A percentile compares a stretch with the other conserved stretches of the same genome.
Conservation (phyloP, 306 rosid genomes). For the Clitoria ternatea region DNA sequence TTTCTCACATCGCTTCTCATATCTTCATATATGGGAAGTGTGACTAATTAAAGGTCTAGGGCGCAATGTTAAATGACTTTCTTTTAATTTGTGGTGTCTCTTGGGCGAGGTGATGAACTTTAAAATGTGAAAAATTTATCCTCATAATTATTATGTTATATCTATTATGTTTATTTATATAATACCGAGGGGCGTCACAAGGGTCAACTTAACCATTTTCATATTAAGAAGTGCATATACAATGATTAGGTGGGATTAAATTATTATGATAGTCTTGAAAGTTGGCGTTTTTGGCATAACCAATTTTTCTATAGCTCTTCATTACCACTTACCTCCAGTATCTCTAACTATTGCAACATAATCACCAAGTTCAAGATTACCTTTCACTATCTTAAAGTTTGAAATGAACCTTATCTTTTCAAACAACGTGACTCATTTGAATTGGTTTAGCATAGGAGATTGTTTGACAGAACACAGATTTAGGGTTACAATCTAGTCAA, state of each 20-base stretch:
- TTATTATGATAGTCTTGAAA: background rate
- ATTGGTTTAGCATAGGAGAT: background rate
- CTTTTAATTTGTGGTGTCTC: no score
- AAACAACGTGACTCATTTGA: background rate
- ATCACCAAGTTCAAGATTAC: constrained; percentile 1
- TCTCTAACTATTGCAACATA: constrained; percentile 3
- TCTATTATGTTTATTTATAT: no score
- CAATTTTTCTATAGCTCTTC: background rate
- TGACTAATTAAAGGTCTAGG: no score
- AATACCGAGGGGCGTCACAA: no score
- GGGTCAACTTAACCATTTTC: background rate
- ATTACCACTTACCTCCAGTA: background rate
- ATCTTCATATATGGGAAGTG: no score
- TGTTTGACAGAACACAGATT: background rate
- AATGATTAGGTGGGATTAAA: background rate
- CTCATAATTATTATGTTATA: no score
- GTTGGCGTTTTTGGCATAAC: background rate
- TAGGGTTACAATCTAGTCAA: background rate
- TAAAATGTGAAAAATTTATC: no score
- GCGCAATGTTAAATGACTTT: no score
- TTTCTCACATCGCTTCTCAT: no score
- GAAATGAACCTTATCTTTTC: background rate
- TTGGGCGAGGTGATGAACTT: no score
- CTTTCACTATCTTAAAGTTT: background rate
- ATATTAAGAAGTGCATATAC: background rate